These are phyloP conservation scores for Arthroderma sp. DNA, from an alignment of 2,329 filamentous ascomycete genomes.

Conservation along the genomic window DNA sequence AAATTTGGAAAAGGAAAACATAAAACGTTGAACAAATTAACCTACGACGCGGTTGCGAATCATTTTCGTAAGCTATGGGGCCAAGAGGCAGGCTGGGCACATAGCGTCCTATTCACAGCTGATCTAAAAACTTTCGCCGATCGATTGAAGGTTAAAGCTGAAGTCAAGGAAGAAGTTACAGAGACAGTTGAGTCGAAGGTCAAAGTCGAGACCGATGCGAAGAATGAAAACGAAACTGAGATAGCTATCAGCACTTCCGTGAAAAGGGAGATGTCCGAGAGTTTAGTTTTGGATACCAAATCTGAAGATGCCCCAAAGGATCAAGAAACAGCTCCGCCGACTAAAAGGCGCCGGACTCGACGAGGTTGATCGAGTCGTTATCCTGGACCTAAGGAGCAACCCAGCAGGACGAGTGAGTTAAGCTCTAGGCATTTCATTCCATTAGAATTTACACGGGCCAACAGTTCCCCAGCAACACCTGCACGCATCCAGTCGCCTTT, in stretches of 20 bases:
- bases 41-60: conserved; percentile 80
- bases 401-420: not conserved
- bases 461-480: too few species aligned
- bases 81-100: conserved; percentile 88
- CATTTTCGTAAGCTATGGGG: conserved; percentile 88
- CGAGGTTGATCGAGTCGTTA: not conserved
- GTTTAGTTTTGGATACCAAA: not conserved
- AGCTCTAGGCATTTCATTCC: too few species aligned
- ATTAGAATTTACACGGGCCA: too few species aligned
- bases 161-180: conserved; percentile 15
- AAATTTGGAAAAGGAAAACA: conserved; percentile 72
- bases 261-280: conserved; percentile 8
- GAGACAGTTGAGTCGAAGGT: not conserved
- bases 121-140: conserved; percentile 77
- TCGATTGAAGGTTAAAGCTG: conserved; percentile 33
- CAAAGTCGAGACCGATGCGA: not conserved
- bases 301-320: not conserved
- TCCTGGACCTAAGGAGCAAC: not conserved
- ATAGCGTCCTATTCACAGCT: conserved; percentile 91
- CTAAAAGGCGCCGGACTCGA: conserved; percentile 8
- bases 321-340: not conserved
- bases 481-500: too few species aligned
- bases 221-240: not conserved
- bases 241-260: conserved; percentile 3
- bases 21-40: conserved; percentile 74